These are phyloP conservation scores for Candida glucosophila DNA, from an alignment of 1,139 yeast species.

Conservation along the genomic window DNA sequence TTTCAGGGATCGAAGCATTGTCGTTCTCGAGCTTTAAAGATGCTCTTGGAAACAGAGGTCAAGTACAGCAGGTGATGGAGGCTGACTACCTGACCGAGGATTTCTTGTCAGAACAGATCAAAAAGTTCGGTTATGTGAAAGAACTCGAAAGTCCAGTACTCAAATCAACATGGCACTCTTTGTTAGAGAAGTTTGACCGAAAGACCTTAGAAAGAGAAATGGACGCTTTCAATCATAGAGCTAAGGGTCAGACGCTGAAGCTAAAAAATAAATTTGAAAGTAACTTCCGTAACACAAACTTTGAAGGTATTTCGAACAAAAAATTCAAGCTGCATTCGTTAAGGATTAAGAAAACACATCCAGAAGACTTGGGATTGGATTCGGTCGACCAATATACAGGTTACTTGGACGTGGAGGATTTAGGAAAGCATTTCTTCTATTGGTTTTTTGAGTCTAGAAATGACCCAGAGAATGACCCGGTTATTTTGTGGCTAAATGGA, in stretches of 20 bases:
- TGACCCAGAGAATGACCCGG: constrained; percentile 79
- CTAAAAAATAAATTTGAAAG: too few species aligned
- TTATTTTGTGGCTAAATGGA: constrained; percentile 53
- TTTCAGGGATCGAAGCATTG: too few species aligned
- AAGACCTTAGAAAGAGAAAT: constrained; percentile 12
- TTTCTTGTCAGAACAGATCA: too few species aligned
- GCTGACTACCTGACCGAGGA: too few species aligned
- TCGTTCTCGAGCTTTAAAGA: too few species aligned
- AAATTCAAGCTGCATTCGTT: constrained; percentile 28
- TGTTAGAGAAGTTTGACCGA: constrained; percentile 11
- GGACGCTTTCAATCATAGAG: constrained; percentile 10
- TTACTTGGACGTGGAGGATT: constrained; percentile 46
- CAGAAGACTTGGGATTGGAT: constrained; percentile 42
- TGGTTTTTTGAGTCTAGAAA: constrained; percentile 90
- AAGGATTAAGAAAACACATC: constrained; percentile 33
- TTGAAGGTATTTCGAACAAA: constrained; percentile 15
- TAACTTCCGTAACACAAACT: too few species aligned
- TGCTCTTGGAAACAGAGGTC: too few species aligned
- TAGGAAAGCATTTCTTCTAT: constrained; percentile 70
- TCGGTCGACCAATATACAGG: constrained; percentile 58
- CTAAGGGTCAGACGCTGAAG: constrained; percentile 4
- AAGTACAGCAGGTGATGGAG: too few species aligned
- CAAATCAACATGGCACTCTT: too few species aligned
- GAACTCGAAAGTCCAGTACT: too few species aligned
- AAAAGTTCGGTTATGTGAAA: too few species aligned